phyloP scores from a whole-genome alignment of 192 early-diverging fungal species.

The Backusella sp. region DNA sequence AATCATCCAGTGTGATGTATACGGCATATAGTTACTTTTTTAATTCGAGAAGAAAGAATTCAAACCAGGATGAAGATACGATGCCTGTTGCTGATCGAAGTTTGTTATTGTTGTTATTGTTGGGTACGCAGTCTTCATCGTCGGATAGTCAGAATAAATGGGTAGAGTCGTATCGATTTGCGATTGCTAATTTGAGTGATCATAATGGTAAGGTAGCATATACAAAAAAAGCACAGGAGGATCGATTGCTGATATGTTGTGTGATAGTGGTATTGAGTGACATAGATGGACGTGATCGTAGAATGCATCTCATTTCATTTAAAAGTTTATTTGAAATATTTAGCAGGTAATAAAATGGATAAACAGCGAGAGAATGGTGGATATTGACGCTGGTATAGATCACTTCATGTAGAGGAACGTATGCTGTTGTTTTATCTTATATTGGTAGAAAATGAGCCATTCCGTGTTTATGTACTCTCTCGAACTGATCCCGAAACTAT shows the following conservation, averaged over 20 bases:
- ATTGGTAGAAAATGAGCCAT: constrained; percentile 63
- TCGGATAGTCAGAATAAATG: constrained; percentile 4
- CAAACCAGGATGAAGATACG: constrained; percentile 39
- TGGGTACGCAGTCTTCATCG: constrained; percentile 29
- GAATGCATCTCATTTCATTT: constrained; percentile 31
- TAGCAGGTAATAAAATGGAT: constrained; percentile 19
- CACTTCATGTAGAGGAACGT: constrained; percentile 55
- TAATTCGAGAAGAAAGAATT: constrained; percentile 39
- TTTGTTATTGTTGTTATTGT: constrained; percentile 56
- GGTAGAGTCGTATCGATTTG: constrained; percentile 18
- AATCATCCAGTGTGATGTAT: constrained; percentile 56
- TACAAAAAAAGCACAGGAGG: neutral
- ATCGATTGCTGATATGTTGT: neutral
- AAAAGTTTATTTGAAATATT: constrained; percentile 34
- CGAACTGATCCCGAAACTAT: constrained; percentile 76
- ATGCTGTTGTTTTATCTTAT: constrained; percentile 64
- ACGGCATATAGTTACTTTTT: constrained; percentile 71
- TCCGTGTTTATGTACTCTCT: constrained; percentile 70
- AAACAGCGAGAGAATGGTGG: neutral
- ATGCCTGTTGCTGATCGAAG: constrained; percentile 64
- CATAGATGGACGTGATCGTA: constrained; percentile 7
- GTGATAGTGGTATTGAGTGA: constrained; percentile 13
- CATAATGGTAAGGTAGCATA: constrained; percentile 18
- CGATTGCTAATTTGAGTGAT: constrained; percentile 26
- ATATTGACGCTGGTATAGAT: constrained; percentile 10